Percentiles rank a stretch among this genome's conserved stretches.
Conservation (phyloP, 495 filamentous ascomycete species). For the Aspergillus cavernicola region DNA sequence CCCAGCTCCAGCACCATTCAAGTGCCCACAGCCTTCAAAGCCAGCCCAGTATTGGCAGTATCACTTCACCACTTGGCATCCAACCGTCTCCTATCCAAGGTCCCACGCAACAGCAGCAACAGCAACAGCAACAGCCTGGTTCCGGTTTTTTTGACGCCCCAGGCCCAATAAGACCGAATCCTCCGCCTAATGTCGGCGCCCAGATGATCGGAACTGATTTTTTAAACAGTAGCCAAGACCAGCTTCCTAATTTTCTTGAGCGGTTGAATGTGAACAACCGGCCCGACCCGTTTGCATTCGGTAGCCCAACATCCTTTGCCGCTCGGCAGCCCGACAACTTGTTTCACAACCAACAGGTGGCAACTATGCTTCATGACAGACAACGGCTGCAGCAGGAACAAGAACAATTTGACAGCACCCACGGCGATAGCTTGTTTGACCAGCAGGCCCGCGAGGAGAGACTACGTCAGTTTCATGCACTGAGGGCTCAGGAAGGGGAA, state of each 20-base stretch:
- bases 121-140: constrained; percentile 35
- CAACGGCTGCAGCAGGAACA: constrained; percentile 61
- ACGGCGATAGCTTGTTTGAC: constrained; percentile 46
- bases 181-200: constrained; percentile 43
- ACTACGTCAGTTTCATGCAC: constrained; percentile 59
- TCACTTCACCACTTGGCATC: constrained; percentile 76
- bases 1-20: constrained; percentile 80
- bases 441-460: constrained; percentile 54
- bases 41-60: constrained; percentile 90
- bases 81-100: constrained; percentile 71
- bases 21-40: constrained; percentile 94
- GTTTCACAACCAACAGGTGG: constrained; percentile 56
- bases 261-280: constrained; percentile 52
- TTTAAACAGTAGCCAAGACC: constrained; percentile 52
- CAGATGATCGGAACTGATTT: constrained; percentile 49
- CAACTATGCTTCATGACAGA: constrained; percentile 57
- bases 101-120: constrained; percentile 49
- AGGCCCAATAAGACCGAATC: constrained; percentile 36
- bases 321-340: constrained; percentile 53
- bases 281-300: constrained; percentile 50
- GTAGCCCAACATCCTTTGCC: constrained; percentile 43
- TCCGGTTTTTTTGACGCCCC: constrained; percentile 67
- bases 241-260: constrained; percentile 57
- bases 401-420: constrained; percentile 52
- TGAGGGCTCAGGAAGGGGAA: constrained; percentile 53